Base-by-base conservation (phyloP, 352 stramenopile species). In the Phytophthora boehmeriae region DNA sequence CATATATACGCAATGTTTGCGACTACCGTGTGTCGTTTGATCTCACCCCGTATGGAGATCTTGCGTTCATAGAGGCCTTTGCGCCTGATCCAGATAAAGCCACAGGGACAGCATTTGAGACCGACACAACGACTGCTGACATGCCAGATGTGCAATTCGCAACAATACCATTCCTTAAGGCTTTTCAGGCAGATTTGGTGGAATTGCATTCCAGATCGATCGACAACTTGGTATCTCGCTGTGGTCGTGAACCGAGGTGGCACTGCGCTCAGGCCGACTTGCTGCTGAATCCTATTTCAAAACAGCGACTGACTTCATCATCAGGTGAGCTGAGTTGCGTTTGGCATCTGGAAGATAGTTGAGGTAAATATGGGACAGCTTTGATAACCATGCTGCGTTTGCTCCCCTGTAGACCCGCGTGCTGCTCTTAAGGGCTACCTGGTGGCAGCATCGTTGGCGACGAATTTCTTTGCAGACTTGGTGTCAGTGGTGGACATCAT, bases 21-120 rank as follows among this genome's bases (percentile, higher is more conserved):
- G 83, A 92, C 51, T 90, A 91, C 41, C 86, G 84, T 54, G 73
- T 92, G 28, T 88, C 83, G 35, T 95, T 92, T 32, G 86, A 93
- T 54, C 63, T 95, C 43, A 90, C 74, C 49, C 86, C 86, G 6
- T 95, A 93, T 50, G 84, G 86, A 2, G 86, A 95, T 35, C 46
- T 95, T 42, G 86, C 86, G 23, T 76, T 93, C 39, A 59, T 93
- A 27, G 71, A 89, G 25, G 86, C 82, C 5, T 93, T 95, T 66
- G 78, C 76, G 1, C 76, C 80, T 1, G 83, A 92, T 59, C 59
- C 58, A 22, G 56, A 49, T 5, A 70, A 69, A 39, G 16, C 17
- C 17, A 46, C 19, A 45, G 51, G 34, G 14, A 39, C 14, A 45
- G 17, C 30, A 55, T 68, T 44, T 28, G 68, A 64, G 19, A 54